These are phyloP conservation scores for Fusarium scirpi DNA, from an alignment of 2,329 filamentous ascomycete genomes.

Conservation along the genomic window DNA sequence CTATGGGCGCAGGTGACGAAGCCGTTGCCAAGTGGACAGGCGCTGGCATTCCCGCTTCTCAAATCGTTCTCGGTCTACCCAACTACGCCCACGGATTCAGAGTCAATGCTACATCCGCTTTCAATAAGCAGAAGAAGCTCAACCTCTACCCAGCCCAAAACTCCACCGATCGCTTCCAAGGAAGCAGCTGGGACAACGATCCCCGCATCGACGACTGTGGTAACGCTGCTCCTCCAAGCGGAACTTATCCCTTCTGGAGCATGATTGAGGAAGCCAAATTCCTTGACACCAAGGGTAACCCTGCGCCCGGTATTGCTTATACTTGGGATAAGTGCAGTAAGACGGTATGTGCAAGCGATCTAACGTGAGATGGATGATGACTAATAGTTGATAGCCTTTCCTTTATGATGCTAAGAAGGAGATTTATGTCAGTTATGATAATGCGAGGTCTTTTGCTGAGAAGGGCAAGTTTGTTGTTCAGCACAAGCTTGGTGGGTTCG, in stretches of 20 bases:
- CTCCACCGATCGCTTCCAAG: constrained; percentile 39
- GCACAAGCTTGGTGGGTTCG: constrained; percentile 31
- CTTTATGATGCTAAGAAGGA: constrained; percentile 27
- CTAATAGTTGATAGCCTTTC: constrained; percentile 30
- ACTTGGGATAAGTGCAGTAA: constrained; percentile 36
- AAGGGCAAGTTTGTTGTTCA: constrained; percentile 33
- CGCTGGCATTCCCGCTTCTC: constrained; percentile 29
- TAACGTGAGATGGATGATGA: too few relatives aligned
- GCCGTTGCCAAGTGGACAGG: constrained; percentile 24
- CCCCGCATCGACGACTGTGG: constrained; percentile 31
- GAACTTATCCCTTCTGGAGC: constrained; percentile 41
- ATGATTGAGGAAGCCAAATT: constrained; percentile 37
- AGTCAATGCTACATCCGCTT: constrained; percentile 28
- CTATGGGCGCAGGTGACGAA: constrained; percentile 29
- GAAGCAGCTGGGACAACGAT: constrained; percentile 40
- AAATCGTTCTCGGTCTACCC: constrained; percentile 37
- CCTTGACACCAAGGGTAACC: constrained; percentile 24
- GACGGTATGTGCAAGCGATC: constrained; percentile 39
- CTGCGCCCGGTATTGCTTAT: constrained; percentile 27
- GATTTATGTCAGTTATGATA: constrained; percentile 40
- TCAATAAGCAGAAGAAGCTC: constrained; percentile 13
- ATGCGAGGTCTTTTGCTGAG: constrained; percentile 27
- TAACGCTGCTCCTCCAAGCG: constrained; percentile 29
- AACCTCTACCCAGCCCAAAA: constrained; percentile 34
- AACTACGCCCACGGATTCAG: constrained; percentile 38